Conservation (phyloP, 805 yeast genomes). For the Metschnikowia lochheadii region DNA sequence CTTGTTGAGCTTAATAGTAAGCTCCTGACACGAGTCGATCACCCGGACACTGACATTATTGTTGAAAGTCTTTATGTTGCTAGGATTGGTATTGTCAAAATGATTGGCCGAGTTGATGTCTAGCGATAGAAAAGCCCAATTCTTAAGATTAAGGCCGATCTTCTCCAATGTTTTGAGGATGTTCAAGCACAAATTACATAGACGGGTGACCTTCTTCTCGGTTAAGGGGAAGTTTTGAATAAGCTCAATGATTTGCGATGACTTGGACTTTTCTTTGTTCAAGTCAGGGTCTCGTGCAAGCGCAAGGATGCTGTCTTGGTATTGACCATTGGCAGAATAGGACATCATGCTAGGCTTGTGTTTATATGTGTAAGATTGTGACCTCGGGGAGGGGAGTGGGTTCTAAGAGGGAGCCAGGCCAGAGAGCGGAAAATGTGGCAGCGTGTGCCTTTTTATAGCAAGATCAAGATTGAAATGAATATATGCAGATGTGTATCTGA, state of each 20-base stretch:
- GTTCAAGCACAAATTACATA: slow-evolving; percentile 46
- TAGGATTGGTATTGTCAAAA: slow-evolving; percentile 21
- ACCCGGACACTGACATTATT: slow-evolving; percentile 53
- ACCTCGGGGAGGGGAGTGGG: background rate
- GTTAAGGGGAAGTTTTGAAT: slow-evolving; percentile 43
- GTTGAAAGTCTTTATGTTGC: slow-evolving; percentile 39
- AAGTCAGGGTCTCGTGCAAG: slow-evolving; percentile 48
- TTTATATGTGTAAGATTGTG: background rate
- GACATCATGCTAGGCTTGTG: slow-evolving; percentile 1
- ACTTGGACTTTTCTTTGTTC: slow-evolving; percentile 37
- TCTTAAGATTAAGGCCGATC: slow-evolving; percentile 42
- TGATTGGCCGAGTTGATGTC: slow-evolving; percentile 45
- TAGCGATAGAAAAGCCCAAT: slow-evolving; percentile 54
- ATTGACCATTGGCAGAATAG: slow-evolving; percentile 13
- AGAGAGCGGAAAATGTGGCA: background rate
- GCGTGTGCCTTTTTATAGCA: background rate
- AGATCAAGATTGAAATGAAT: background rate
- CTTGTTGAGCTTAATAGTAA: slow-evolving; percentile 38
- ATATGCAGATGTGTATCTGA: background rate
- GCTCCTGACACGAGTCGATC: slow-evolving; percentile 45
- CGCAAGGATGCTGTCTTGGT: slow-evolving; percentile 45
- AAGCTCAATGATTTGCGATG: slow-evolving; percentile 36
- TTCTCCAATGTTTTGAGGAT: slow-evolving; percentile 49
- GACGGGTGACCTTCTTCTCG: slow-evolving; percentile 42
- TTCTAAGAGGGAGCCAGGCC: background rate